Evolutionary conservation across 2,329 filamentous ascomycete genomes (phyloP), one percentile per base, ranked within the genome.

Genomic region (Cladobotryum mycophilum): DNA sequence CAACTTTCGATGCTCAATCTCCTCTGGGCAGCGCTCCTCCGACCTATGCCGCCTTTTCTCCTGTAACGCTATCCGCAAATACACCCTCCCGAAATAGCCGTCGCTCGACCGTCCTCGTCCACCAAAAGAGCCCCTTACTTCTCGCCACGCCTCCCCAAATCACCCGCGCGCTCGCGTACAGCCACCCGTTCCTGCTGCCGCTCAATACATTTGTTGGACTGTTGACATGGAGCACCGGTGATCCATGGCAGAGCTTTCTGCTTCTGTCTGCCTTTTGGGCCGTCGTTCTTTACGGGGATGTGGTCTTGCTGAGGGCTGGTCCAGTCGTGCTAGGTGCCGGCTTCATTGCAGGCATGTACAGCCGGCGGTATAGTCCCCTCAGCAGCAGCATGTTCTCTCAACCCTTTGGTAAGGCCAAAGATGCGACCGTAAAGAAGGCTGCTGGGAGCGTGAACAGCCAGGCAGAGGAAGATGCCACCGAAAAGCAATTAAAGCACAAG

Each of bases 211-310:
- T 95, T 14, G 86, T 81, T 3, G 93, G 92, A 0, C 73, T 99
- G 54, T 64, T 99, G 56, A 96, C 88, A 71, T 99, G 93, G 93
- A 96, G 89, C 8, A 91, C 87, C 1, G 87, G 82, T 37, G 93
- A 99, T 65, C 84, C 91, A 0, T 99, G 92, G 92, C 90, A 97
- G 75, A 96, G 91, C 75, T 99, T 97, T 64, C 75, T 99, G 54
- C 68, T 99, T 33, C 78, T 99, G 3, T 84, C 84, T 15, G 78
- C 73, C 33, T 99, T 96, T 65, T 99, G 93, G 93, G 86, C 84
- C 3, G 70, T 84, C 11, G 85, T 89, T 13, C 76, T 96, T 17
- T 97, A 97, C 66, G 91, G 90, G 44, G 90, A 95, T 72, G 74
- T 81, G 17, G 75, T 95, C n/a, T 76, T 96, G 57, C 80, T 87